Percentiles rank a stretch among this genome's conserved stretches.
Evolutionary conservation across 441 rosid species (phyloP).

Genomic region (Syzygium syzygioides): DNA sequence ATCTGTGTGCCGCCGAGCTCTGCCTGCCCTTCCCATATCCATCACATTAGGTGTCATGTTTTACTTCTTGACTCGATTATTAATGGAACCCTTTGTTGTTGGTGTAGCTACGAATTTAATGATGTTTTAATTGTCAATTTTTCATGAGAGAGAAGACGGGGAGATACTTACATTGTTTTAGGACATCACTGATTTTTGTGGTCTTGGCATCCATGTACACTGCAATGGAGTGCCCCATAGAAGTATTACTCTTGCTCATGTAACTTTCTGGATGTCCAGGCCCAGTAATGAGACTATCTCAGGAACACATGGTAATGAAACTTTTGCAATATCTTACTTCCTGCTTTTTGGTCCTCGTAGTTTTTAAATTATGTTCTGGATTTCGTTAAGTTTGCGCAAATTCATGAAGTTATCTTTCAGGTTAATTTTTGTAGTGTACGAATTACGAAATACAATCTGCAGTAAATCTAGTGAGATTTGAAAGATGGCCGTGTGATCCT

Average conservation of each 20-base stretch:
- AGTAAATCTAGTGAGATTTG: not conserved
- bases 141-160: constrained; percentile 2
- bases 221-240: constrained; percentile 5
- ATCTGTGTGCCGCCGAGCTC: constrained; percentile 67
- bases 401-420: not conserved
- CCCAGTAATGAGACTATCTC: constrained; percentile 6
- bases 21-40: constrained; percentile 95
- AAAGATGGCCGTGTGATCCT: not conserved
- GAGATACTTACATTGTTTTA: not conserved
- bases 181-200: constrained; percentile 4
- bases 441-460: not conserved
- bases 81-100: constrained; percentile 92
- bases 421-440: not conserved
- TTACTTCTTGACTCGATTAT: constrained; percentile 84
- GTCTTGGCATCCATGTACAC: constrained; percentile 13
- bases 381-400: not conserved
- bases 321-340: not conserved
- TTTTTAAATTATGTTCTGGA: not conserved
- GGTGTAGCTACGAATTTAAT: constrained; percentile 70
- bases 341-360: not conserved
- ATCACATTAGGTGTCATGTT: constrained; percentile 75
- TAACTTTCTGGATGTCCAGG: constrained; percentile 11
- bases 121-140: constrained; percentile 51
- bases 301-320: constrained; percentile 8
- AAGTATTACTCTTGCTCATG: not conserved